Conservation (phyloP, 2,329 filamentous ascomycete species). For the Beauveria sp. region DNA sequence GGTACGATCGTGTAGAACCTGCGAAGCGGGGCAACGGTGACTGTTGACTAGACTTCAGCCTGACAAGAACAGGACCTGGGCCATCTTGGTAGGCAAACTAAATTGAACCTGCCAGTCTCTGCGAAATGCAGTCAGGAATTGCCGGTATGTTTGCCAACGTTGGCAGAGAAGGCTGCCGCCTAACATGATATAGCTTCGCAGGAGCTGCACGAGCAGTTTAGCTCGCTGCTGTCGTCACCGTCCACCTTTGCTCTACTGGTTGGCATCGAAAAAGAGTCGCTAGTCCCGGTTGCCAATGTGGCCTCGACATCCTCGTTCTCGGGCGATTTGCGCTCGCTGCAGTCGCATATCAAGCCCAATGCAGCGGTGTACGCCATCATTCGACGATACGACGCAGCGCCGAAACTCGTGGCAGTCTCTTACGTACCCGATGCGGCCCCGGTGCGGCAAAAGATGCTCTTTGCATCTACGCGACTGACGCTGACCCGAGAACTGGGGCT, state of each 20-base stretch:
- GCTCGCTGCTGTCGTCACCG: slow-evolving; percentile 53
- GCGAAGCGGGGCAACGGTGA: slow-evolving; percentile 7
- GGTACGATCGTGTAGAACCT: not conserved
- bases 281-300: slow-evolving; percentile 50
- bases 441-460: slow-evolving; percentile 81
- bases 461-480: slow-evolving; percentile 69
- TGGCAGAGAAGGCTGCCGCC: not conserved
- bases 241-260: slow-evolving; percentile 63
- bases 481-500: slow-evolving; percentile 69
- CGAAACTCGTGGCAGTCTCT: slow-evolving; percentile 61
- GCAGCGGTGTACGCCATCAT: slow-evolving; percentile 69
- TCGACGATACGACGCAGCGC: slow-evolving; percentile 52
- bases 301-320: slow-evolving; percentile 53
- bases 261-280: slow-evolving; percentile 61
- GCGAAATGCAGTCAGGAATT: slow-evolving; percentile 69
- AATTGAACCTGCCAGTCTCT: not conserved
- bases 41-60: not conserved
- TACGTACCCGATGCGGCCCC: slow-evolving; percentile 74
- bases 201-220: slow-evolving; percentile 70
- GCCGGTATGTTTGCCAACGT: slow-evolving; percentile 43
- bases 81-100: not conserved
- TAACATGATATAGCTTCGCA: slow-evolving; percentile 51
- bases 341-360: slow-evolving; percentile 56
- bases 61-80: not conserved
- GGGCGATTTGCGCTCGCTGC: slow-evolving; percentile 55